Evolutionary conservation across 306 rosid genomes (phyloP), one percentile per base, ranked within the genome.

Genomic region (Inga laurina): DNA sequence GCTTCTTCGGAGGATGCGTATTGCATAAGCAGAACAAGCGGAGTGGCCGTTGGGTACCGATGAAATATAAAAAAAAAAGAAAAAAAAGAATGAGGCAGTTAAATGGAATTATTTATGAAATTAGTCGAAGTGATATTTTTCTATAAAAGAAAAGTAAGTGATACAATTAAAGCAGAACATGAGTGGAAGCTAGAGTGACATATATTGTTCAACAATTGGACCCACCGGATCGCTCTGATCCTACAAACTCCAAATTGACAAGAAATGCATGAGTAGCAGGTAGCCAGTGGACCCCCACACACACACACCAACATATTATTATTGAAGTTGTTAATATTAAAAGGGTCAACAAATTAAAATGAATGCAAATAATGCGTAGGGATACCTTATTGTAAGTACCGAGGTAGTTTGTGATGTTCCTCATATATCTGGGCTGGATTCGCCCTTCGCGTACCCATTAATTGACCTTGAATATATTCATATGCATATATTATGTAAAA

Each of bases 331-430:
- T 37, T 6, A 39, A 5, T 39, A 49, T 49, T 49, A 49, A 49
- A 49, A 70, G 2, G 78, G 85, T 79, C 75, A 85, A 69, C 84
- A 57, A 74, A 46, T 18, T 4, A 54, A 21, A 51, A 56, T 67
- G 72, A 66, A 66, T 15, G 74, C 48, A 19, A 74, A 43, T 43
- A 15, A 78, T 82, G 73, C 86, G 73, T 35, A 27, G 67, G 74
- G 74, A 54, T 43, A 22, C 84, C 45, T 52, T 74, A 48, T 72
- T 85, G 90, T 19, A 70, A 84, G 81, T 76, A 69, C 85, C 82
- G 81, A 85, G 85, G 89, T 74, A 27, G 80, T 65, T 69, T 79
- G 62, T 66, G 80, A 65, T 64, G 82, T 72, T 35, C 49, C 70
- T 4, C 37, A 56, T 19, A 10, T 4, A 5, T 15, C 4, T 59